Evolutionary conservation across 139 green algal species (phyloP).

Genomic region (Micractinium sp.): DNA sequence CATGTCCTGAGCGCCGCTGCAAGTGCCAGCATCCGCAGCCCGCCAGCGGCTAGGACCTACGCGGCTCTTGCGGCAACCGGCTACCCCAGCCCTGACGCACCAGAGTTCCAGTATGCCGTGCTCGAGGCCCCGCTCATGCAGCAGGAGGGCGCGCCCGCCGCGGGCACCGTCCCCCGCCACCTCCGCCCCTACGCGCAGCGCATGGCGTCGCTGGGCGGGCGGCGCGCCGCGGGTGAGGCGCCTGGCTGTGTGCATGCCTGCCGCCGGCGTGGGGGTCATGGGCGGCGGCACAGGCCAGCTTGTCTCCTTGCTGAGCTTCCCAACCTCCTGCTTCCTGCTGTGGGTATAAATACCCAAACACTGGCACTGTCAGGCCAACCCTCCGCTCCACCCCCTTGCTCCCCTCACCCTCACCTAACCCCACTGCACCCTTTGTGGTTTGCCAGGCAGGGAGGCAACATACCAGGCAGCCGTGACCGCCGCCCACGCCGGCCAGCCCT

Average conservation of each 20-base stretch:
- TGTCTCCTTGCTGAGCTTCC: too few relatives aligned
- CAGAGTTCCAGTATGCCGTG: not conserved
- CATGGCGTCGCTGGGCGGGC: not conserved
- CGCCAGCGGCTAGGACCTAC: too few relatives aligned
- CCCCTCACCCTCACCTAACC: not conserved
- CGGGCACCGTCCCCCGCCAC: not conserved
- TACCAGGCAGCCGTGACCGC: not conserved
- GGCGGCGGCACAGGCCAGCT: too few relatives aligned
- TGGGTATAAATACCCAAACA: too few relatives aligned
- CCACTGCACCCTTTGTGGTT: not conserved
- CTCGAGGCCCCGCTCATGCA: not conserved
- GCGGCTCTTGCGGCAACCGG: not conserved
- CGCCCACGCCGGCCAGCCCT: not conserved
- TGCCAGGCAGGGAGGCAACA: not conserved
- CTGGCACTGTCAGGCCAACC: too few relatives aligned
- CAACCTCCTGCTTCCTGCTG: too few relatives aligned
- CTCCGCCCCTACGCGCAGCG: not conserved
- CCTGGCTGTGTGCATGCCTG: too few relatives aligned
- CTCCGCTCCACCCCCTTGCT: too few relatives aligned
- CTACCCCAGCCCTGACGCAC: constrained; percentile 3
- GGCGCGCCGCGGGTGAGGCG: not conserved
- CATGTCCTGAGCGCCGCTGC: not conserved
- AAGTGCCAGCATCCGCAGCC: too few relatives aligned
- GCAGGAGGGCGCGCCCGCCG: not conserved
- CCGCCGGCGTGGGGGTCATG: too few relatives aligned